Evolutionary conservation across 768 basidiomycete genomes (phyloP).

Genomic region (Pluteus cervinus): DNA sequence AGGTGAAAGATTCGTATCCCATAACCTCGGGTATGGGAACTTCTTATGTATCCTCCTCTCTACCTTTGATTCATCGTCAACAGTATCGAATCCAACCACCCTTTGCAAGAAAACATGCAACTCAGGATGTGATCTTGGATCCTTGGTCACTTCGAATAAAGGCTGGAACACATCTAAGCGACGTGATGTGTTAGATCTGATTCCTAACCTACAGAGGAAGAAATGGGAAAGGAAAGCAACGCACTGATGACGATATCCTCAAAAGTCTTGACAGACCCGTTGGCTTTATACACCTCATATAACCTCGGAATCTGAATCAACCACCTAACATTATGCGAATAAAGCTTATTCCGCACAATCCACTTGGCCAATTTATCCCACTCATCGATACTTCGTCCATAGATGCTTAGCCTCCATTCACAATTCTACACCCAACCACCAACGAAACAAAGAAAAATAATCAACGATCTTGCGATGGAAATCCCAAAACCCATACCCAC

Average conservation of each 20-base stretch:
- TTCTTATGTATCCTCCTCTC: constrained; percentile 91
- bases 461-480: no score
- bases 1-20: constrained; percentile 87
- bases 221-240: constrained; percentile 21
- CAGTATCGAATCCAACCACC: constrained; percentile 96
- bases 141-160: constrained; percentile 92
- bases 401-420: constrained; percentile 97
- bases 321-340: constrained; percentile 97
- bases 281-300: constrained; percentile 93
- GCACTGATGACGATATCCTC: constrained; percentile 87
- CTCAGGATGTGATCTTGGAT: constrained; percentile 87
- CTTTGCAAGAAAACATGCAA: constrained; percentile 93
- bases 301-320: constrained; percentile 92
- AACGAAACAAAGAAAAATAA: not conserved
- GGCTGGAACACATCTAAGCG: constrained; percentile 82
- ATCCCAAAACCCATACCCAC: no score
- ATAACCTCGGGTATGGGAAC: constrained; percentile 85
- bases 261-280: constrained; percentile 77
- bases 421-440: constrained; percentile 53
- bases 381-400: constrained; percentile 75
- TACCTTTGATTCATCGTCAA: constrained; percentile 95
- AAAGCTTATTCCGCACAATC: constrained; percentile 90
- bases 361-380: constrained; percentile 99
- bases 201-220: constrained; percentile 72
- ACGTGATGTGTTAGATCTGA: constrained; percentile 40